Base-by-base conservation (phyloP, 495 filamentous ascomycete genomes). In the Penicillium bovifimosum region DNA sequence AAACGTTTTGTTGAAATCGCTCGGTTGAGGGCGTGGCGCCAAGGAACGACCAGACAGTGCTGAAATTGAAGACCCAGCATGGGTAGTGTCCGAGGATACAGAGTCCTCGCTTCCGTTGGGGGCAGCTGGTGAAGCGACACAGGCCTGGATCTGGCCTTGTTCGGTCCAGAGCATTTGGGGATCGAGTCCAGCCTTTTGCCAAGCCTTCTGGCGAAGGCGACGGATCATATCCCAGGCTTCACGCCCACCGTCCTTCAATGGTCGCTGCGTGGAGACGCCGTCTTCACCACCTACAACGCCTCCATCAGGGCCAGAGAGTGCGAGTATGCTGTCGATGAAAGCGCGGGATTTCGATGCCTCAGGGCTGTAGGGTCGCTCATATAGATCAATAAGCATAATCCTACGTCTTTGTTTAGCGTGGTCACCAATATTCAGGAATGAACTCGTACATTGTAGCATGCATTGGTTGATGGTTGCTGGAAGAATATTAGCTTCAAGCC, bases 161-260 rank as follows among this genome's bases (percentile, higher is more conserved):
- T 77, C 74, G 6, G 74, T 75, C 74, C 74, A 77, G 11, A 77
- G 63, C 56, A 68, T 66, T 17, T 70, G 60, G 0, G 74, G 74
- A 52, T 77, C 65, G 6, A 77, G 64, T 0, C 74, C 74, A 5
- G 74, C 74, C 45, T 74, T 76, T 55, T 77, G 74, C 74, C 74
- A 77, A 46, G 70, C 75, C 47, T 78, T 76, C 36, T 76, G 73
- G 18, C 78, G 74, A 13, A 81, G 60, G 9, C 76, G 63, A 43
- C 71, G 72, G 27, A 81, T 73, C 78, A 81, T 77, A 28, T 74
- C 66, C 78, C 78, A 81, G 18, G 77, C 77, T 53, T 80, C 78
- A 41, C 73, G 70, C 1, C 77, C 77, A 10, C 77, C 77, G 46
- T 80, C 77, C 54, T 75, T 72, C 0, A 80, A 49, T 1, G 76